These are phyloP conservation scores for Lepidium sativum DNA, from an alignment of 345 rosid genomes.

Conservation along the genomic window DNA sequence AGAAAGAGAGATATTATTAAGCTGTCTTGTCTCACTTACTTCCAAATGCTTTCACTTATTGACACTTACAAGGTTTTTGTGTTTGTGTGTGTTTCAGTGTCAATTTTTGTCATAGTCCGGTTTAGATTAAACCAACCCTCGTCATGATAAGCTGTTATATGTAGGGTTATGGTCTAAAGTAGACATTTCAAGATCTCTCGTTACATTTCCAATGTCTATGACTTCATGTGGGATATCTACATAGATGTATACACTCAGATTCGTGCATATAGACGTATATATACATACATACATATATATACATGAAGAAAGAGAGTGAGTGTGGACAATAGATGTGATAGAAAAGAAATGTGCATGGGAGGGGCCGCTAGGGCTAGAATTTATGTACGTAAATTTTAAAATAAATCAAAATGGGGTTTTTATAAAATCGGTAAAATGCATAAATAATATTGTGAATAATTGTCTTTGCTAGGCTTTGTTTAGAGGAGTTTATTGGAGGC, in stretches of 20 bases:
- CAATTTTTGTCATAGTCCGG: constrained; percentile 3
- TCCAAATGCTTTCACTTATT: constrained; percentile 16
- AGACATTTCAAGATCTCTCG: constrained; percentile 15
- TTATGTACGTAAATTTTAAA: not conserved
- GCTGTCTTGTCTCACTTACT: constrained; percentile 29
- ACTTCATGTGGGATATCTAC: constrained; percentile 20
- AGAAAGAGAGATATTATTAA: constrained; percentile 5
- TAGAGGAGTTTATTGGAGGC: too few species aligned
- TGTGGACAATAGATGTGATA: constrained; percentile 24
- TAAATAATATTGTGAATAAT: constrained; percentile 1
- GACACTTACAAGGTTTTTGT: constrained; percentile 7
- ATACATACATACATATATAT: not conserved
- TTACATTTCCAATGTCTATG: constrained; percentile 12
- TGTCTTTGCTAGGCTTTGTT: constrained; percentile 2
- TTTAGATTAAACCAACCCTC: constrained; percentile 8
- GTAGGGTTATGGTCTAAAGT: constrained; percentile 20
- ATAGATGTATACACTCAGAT: not conserved
- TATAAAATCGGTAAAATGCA: not conserved
- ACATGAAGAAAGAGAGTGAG: not conserved
- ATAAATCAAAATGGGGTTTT: not conserved
- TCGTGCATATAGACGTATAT: not conserved
- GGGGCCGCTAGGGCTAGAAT: constrained; percentile 19
- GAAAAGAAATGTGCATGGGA: constrained; percentile 28
- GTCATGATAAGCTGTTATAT: constrained; percentile 5
- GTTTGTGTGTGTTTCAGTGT: constrained; percentile 29